Evolutionary conservation across 1,284 basidiomycete species (phyloP), one percentile per base, ranked within the genome.

Genomic region (Exobasidium cylindrosporum): DNA sequence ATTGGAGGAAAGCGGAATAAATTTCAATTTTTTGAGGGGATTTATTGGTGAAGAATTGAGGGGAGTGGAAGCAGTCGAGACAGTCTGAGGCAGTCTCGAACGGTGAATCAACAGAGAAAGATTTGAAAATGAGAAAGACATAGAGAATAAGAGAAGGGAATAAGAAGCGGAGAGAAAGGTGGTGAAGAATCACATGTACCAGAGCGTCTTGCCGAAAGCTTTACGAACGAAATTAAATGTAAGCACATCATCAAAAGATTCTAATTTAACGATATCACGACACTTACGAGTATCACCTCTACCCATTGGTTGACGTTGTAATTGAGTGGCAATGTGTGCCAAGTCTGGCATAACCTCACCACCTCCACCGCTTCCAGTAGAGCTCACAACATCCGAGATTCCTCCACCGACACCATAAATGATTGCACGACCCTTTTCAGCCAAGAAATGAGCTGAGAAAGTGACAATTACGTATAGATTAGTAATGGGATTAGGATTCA

Each of bases 361-460:
- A 23, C 21, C 4, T 24, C 47, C 21, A 24, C 47, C 47, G 21
- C 47, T 28, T 6, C 47, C 26, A 26, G 26, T 28, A 4, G 5
- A 24, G 47, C 47, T 50, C 21, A 24, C 47, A 23, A 26, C 21
- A 28, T 50, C 47, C 5, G 47, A 50, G 35, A 40, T 10, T 7
- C 35, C 35, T 40, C 35, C 47, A 50, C 26, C 13, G 47, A 50
- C 5, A 13, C 26, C 26, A 24, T 24, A 26, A 28, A 50, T 24
- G 26, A 50, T 4, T 21, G 47, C 5, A 21, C 82, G 73, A 21
- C 75, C 80, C 67, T 82, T 81, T 47, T 77, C 78, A 21, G 79
- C 80, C 46, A 82, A 76, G 26, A 83, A 70, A 79, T 82, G 47
- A 28, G 47, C 35, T 40, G 17, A 17, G 17, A 10, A 7, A 40